Base-by-base conservation (phyloP, 768 basidiomycete genomes). In the Cystobasidium tubakii region DNA sequence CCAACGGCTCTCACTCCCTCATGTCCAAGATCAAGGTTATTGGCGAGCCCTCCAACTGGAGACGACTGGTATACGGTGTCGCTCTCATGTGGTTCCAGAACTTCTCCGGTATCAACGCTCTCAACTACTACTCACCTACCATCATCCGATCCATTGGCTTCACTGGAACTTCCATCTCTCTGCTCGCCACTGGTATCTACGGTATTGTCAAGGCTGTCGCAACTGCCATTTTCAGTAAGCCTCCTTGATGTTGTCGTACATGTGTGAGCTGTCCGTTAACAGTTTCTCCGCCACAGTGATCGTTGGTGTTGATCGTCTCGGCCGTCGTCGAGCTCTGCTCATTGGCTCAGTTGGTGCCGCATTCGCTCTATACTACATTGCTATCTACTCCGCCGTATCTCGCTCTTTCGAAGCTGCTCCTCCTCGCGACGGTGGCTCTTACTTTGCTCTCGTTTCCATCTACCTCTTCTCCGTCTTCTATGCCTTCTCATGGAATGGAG, bases 81-180 rank as follows among this genome's bases (percentile, higher is more conserved):
- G 80, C 78, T 36, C 77, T 85, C 42, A 84, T 84, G 73, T 78
- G 81, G 17, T 84, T 81, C 80, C 83, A 84, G 74, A 83, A 84
- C 77, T 76, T 71, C 44, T 73, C 74, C 78, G 84, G 84, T 0
- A 85, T 85, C 64, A 78, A 78, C 69, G 77, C 77, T 0, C 62
- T 78, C 70, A 83, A 83, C 74, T 84, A 84, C 27, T 84, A 85
- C 77, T 83, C 82, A 4, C 84, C 84, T 1, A 85, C 84, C 0
- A 82, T 86, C 25, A 85, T 86, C 82, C 80, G 78, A 34, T 82
- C 82, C 2, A 82, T 86, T 42, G 76, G 76, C 23, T 34, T 78
- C 10, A 71, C 70, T 9, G 77, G 77, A 12, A 69, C 66, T 21
- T 75, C 65, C 62, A 73, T 73, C 13, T 29, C 29, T 0, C 73